These are phyloP conservation scores for Beta macrorhiza DNA, from an alignment of 179 eudicot species.

Conservation along the genomic window DNA sequence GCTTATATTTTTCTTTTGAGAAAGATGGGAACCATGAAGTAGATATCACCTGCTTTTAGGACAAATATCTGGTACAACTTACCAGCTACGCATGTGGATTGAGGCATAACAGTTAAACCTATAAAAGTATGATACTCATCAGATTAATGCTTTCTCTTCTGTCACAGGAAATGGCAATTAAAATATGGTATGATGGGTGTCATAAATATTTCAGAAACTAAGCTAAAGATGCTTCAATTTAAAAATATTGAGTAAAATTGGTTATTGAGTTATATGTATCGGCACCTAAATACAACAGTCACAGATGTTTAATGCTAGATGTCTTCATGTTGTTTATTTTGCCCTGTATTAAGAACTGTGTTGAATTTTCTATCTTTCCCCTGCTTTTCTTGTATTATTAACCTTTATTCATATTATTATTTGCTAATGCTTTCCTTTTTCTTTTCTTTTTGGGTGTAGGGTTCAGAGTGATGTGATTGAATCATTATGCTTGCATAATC, in stretches of 20 bases:
- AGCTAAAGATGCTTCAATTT: background rate
- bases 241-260: background rate
- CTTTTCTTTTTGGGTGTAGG: conserved; percentile 44
- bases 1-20: background rate
- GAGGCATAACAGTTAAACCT: background rate
- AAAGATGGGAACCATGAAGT: background rate
- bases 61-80: background rate
- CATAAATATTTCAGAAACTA: background rate
- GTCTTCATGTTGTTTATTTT: background rate
- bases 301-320: conserved; percentile 5
- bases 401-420: background rate
- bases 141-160: background rate
- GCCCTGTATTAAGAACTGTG: conserved; percentile 1
- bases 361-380: background rate
- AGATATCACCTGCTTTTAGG: background rate
- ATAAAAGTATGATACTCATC: background rate
- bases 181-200: background rate
- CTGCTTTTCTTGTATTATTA: conserved; percentile 9
- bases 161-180: background rate
- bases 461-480: conserved; percentile 88
- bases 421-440: background rate
- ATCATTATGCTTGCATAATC: conserved; percentile 63
- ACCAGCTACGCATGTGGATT: background rate
- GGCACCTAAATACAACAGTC: background rate
- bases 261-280: conserved; percentile 2